Base-by-base conservation (phyloP, 2,329 filamentous ascomycete genomes). In the Fusarium graminum region DNA sequence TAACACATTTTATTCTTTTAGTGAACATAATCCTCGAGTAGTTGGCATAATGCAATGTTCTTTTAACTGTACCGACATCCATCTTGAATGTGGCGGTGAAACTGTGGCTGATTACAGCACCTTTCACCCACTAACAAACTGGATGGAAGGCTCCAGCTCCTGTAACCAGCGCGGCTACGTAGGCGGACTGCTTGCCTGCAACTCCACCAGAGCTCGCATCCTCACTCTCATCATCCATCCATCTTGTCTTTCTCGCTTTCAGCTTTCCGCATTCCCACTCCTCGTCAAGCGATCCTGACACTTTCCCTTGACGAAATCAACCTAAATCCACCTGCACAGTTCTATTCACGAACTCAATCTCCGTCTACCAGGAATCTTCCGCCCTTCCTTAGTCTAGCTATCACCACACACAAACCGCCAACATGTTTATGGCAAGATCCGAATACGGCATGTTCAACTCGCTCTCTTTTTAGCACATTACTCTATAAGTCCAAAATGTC, bases 341-440 rank as follows among this genome's bases (percentile, higher is more conserved):
- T 41, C 41, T 49, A 32, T 13, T 22, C 13, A 40, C 52, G 26
- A 46, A 30, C 53, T 45, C 46, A 13, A 16, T 47, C 52, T 53
- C 41, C 32, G 16, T 51, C 34, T n/a, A 30, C 41, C 30, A 59
- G 57, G 42, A 61, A 34, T 30, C 59, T 38, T 47, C 49, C 53
- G 41, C 51, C 43, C 45, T 62, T 46, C 40, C 54, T 51, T 53
- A 58, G 52, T 42, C 43, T 53, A 63, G 53, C 61, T 59, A 53
- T 29, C 50, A 53, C 34, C 53, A 60, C 57, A 65, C 57, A 72
- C 54, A 62, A 63, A 74, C 72, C 81, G 83, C 78, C 87, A 93
- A 84, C 75, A 97, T 97, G 95, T 99, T 99, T 88, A 98, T 99
- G 88, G 94, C 95, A 87, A 92, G 95, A 85, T 98, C 94, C 79